Percentiles rank a stretch among this genome's conserved stretches.
Conservation (phyloP, 2,329 filamentous ascomycete species). For the Anthostomella pinea region DNA sequence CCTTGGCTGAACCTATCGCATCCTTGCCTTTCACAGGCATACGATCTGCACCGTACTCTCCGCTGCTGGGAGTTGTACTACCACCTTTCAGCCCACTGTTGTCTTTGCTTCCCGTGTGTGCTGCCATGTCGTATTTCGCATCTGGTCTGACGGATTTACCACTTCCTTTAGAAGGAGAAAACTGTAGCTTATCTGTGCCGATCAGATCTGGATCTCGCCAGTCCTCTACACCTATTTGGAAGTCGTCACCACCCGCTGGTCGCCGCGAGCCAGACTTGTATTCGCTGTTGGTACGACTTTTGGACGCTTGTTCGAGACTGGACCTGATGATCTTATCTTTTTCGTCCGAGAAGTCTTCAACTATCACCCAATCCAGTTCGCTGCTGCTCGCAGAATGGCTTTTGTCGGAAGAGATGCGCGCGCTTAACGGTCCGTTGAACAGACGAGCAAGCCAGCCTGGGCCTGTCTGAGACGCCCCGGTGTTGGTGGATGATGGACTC, state of each 20-base stretch:
- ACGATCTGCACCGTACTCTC: slow-evolving; percentile 58
- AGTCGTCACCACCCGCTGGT: slow-evolving; percentile 54
- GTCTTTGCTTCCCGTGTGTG: slow-evolving; percentile 15
- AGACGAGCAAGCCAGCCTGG: slow-evolving; percentile 45
- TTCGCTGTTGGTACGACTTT: slow-evolving; percentile 25
- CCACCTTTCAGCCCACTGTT: slow-evolving; percentile 53
- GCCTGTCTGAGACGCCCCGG: slow-evolving; percentile 23
- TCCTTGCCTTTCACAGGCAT: slow-evolving; percentile 31
- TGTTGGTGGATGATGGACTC: slow-evolving; percentile 20
- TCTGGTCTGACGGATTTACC: slow-evolving; percentile 28
- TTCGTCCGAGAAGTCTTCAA: slow-evolving; percentile 64
- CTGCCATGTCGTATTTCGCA: slow-evolving; percentile 19
- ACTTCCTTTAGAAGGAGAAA: slow-evolving; percentile 19
- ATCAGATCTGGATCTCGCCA: slow-evolving; percentile 79
- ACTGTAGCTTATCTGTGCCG: slow-evolving; percentile 31
- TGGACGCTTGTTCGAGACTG: slow-evolving; percentile 38
- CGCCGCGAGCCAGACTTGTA: slow-evolving; percentile 19
- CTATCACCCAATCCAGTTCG: slow-evolving; percentile 68
- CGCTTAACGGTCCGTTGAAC: slow-evolving; percentile 35
- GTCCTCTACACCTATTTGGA: slow-evolving; percentile 81
- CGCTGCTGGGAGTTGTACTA: slow-evolving; percentile 69
- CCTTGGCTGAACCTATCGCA: slow-evolving; percentile 27
- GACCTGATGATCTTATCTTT: slow-evolving; percentile 43
- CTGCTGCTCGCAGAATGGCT: slow-evolving; percentile 67
- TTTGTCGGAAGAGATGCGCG: slow-evolving; percentile 47